Percentiles rank a stretch among this genome's conserved stretches.
Evolutionary conservation across 148 eudicot genomes (phyloP).

Genomic region (Rhododendron henanense): DNA sequence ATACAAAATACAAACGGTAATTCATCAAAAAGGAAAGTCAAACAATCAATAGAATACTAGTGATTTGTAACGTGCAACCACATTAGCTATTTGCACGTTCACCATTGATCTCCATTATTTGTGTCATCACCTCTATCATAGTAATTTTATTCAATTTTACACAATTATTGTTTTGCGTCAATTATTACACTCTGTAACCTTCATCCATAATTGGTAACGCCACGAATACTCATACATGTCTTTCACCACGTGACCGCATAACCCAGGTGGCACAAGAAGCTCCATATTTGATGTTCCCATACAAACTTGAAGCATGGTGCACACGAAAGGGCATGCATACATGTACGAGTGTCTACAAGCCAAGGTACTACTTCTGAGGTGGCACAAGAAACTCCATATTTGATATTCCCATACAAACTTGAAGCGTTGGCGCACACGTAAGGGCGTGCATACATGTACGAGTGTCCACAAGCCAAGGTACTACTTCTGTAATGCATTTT

Average conservation of each 20-base stretch:
- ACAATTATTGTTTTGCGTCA: neutral
- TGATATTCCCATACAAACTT: neutral
- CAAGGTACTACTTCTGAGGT: neutral
- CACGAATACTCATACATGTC: neutral
- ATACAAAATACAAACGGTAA: neutral
- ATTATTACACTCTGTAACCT: neutral
- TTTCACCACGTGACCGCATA: neutral
- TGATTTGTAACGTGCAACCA: neutral
- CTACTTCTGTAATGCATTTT: too few species aligned
- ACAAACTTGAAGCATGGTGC: neutral
- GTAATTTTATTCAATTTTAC: neutral
- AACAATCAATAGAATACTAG: neutral
- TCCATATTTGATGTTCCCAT: neutral
- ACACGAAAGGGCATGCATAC: too few species aligned
- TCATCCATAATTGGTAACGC: neutral
- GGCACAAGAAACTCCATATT: neutral
- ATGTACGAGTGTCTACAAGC: too few species aligned
- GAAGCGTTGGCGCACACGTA: too few species aligned
- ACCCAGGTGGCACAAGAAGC: neutral
- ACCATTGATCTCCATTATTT: neutral
- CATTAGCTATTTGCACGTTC: neutral
- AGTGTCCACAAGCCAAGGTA: too few species aligned
- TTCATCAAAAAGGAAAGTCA: neutral
- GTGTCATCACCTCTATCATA: neutral
- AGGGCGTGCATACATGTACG: too few species aligned